Evolutionary conservation across 2,329 filamentous ascomycete species (phyloP), one percentile per base, ranked within the genome.

Genomic region (Cordyceps tenuipes): DNA sequence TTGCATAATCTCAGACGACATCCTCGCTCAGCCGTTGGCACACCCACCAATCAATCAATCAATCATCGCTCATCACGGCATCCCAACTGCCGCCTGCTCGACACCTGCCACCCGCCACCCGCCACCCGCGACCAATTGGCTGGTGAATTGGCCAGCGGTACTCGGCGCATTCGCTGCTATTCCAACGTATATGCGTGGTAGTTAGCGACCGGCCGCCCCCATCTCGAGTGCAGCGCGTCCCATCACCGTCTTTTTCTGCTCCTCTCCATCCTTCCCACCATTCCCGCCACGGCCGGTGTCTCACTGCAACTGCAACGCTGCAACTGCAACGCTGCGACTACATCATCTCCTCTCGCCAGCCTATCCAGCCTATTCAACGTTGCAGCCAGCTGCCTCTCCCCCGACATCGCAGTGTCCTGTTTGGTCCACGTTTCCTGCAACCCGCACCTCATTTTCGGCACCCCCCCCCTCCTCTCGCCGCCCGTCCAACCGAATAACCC

Each of bases 371-470:
- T 17, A 46, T 52, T 21, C 49, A 53, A 49, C 49, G 43, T 34
- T 21, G 57, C 49, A 36, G 1, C 41, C 43, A 54, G 41, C 49
- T 21, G 41, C 8, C 34, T 39, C 34, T 17, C 3, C 34, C 39
- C 44, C 49, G 57, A 59, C 29, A 44, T 54, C 48, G 41, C 57
- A 47, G 52, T 39, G n/a, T 53, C 41, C 49, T 48, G 43, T 41
- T 52, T 59, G 48, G 57, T 52, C 57, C 57, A 59, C 47, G 57
- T 59, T 52, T 52, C 41, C 46, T 29, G 46, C 21, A 52, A 61
- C 19, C 50, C 58, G 43, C 59, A 53, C 29, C 23, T 21, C n/a
- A 57, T 17, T 54, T 53, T 29, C 36, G 47, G n/a, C 52, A 50
- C 51, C 26, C n/a, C 53, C 59, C 53, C 36, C 47, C 36, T 48